These are phyloP conservation scores for Saururus chinensis DNA, from an alignment of 164 flowering plant species.

Conservation along the genomic window DNA sequence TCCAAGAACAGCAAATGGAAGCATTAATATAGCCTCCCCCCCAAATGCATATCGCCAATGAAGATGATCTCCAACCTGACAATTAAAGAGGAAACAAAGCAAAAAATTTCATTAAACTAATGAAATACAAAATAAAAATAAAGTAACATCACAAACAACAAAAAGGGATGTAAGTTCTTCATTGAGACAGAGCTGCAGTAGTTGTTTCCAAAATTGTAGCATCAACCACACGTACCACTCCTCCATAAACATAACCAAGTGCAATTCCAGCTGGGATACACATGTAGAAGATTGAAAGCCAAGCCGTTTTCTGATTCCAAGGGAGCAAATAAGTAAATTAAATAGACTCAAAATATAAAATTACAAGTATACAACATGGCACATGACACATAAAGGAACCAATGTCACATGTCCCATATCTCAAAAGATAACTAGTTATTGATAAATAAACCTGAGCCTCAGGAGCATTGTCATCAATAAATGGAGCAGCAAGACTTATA, in stretches of 20 bases:
- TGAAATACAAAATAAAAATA: background rate
- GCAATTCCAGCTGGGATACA: slow-evolving; percentile 70
- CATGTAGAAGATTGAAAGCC: slow-evolving; percentile 71
- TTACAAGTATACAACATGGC: background rate
- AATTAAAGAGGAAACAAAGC: slow-evolving; percentile 2
- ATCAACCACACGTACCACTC: slow-evolving; percentile 50
- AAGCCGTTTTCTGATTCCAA: slow-evolving; percentile 44
- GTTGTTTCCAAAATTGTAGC: background rate
- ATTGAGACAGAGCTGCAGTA: background rate
- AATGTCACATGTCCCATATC: background rate
- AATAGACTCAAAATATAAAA: background rate
- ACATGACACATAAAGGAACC: background rate
- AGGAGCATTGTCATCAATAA: slow-evolving; percentile 96
- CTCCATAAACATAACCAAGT: slow-evolving; percentile 69
- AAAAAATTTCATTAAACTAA: background rate
- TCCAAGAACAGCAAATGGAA: slow-evolving; percentile 84
- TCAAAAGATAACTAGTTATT: background rate
- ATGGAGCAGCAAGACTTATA: slow-evolving; percentile 96
- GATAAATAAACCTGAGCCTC: slow-evolving; percentile 42
- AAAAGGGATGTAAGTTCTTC: too few relatives aligned
- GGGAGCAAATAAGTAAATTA: background rate
- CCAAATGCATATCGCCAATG: slow-evolving; percentile 85
- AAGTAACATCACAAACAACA: background rate
- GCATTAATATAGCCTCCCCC: slow-evolving; percentile 77
- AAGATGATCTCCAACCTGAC: slow-evolving; percentile 54